Percentiles rank a stretch among this genome's conserved stretches.
These are phyloP conservation scores for Trifolium subterraneum DNA, from an alignment of 306 rosid genomes.

Conservation along the genomic window DNA sequence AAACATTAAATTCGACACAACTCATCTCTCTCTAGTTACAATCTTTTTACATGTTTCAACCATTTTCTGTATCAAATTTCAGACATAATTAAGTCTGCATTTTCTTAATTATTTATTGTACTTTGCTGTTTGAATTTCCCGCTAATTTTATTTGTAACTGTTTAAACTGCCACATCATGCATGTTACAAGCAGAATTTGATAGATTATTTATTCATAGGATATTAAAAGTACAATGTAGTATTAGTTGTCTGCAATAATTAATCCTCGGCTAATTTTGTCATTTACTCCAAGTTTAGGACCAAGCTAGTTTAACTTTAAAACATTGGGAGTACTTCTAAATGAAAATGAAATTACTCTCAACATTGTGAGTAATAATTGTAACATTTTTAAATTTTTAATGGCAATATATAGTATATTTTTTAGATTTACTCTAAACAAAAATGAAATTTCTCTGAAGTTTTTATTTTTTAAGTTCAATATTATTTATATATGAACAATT, in stretches of 20 bases:
- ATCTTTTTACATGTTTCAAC: conserved; percentile 35
- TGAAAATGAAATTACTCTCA: background rate
- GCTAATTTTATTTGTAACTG: conserved; percentile 37
- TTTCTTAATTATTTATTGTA: conserved; percentile 2
- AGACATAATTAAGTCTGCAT: background rate
- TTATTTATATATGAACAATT: too few relatives aligned
- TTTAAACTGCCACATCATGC: background rate
- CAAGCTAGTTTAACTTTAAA: background rate
- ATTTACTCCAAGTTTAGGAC: conserved; percentile 15
- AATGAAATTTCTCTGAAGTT: too few relatives aligned
- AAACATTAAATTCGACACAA: conserved; percentile 39
- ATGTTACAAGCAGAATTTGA: background rate
- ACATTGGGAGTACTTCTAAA: background rate
- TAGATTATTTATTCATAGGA: background rate
- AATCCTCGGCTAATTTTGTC: background rate
- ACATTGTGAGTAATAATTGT: background rate
- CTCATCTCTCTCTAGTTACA: conserved; percentile 33
- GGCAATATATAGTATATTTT: too few relatives aligned
- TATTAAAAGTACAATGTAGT: background rate
- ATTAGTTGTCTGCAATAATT: background rate
- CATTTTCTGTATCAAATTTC: conserved; percentile 21
- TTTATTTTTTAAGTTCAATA: too few relatives aligned
- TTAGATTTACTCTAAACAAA: too few relatives aligned
- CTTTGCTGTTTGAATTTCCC: conserved; percentile 67
- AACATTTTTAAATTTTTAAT: too few relatives aligned